Base-by-base conservation (phyloP, 169 alveolate species). In the Eimeria tenella region DNA sequence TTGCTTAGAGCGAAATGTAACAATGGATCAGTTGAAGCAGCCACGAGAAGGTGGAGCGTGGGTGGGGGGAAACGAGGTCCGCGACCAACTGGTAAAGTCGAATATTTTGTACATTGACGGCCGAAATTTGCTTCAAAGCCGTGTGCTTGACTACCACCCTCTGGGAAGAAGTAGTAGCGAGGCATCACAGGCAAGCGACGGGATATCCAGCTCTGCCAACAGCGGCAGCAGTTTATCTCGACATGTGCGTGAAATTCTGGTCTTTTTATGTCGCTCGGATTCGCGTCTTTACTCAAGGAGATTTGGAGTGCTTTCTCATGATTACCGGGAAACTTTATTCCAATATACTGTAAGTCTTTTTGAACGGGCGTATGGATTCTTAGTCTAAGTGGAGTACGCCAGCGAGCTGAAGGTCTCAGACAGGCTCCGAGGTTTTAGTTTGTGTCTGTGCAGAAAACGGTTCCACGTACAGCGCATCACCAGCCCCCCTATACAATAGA, bases 51-150 rank as follows among this genome's bases (percentile, higher is more conserved):
- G 23, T 19, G 88, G 50, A 15, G 62, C 23, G 1, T 74, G 63
- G 31, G 77, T 13, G 17, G 90, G 90, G 73, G 21, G 23, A 53
- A 60, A 60, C 90, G 21, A 5, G 90, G 90, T 56, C 55, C 75
- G 90, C 75, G 90, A 91, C 50, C 94, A 86, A 31, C 63, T 50
- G 77, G 79, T 79, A 56, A 91, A 91, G 71, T 52, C 91, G 21
- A 91, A 91, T 86, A 21, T 91, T 25, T 63, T 91, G 58, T 84
- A 77, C 58, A 63, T 91, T 55, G 94, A 91, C 86, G 94, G 94
- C 6, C n/a, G 79, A 15, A 84, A 91, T 73, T 53, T 91, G 23
- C 73, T 52, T 60, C 87, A 74, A 73, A 91, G 94, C 82, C 87
- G 77, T 49, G 31, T 91, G 52, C 84, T 91, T 11, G 91, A 91